Percentiles rank a stretch among this genome's conserved stretches.
phyloP scores from a whole-genome alignment of 208 protist species.

The Leishmania mexicana region DNA sequence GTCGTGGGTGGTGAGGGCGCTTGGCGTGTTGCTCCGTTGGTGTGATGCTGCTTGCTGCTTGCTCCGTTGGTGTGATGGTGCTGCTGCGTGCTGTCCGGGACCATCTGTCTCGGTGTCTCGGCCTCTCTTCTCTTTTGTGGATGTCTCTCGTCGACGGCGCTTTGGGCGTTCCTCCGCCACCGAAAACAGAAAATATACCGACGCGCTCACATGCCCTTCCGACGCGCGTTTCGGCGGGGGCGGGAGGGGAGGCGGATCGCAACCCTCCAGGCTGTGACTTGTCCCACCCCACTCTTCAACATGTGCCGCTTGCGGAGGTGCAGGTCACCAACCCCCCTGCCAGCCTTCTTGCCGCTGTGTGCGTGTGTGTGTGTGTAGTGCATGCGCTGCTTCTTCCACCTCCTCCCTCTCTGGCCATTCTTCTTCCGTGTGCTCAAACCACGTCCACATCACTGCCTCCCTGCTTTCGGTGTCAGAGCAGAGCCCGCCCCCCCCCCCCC shows the following conservation, averaged over 20 bases:
- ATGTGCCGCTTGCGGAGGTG: background rate
- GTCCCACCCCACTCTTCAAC: background rate
- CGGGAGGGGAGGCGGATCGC: background rate
- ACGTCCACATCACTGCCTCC: background rate
- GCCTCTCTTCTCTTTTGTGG: background rate
- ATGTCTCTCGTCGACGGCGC: background rate
- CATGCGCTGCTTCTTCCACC: background rate
- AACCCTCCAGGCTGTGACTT: background rate
- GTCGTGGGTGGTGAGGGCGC: background rate
- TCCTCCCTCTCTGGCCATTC: background rate
- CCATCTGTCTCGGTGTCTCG: background rate
- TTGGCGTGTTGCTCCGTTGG: background rate
- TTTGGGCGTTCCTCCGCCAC: background rate
- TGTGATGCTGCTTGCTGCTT: background rate
- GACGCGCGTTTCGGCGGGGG: background rate
- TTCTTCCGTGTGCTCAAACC: conserved; percentile 1
- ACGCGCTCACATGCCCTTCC: background rate
- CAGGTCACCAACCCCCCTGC: background rate
- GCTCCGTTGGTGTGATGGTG: background rate
- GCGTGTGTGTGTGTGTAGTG: background rate
- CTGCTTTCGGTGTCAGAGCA: background rate
- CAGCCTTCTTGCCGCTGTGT: background rate
- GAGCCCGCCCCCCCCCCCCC: background rate
- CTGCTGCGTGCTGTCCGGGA: background rate
- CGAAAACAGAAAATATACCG: background rate